Evolutionary conservation across 371 early-diverging fungal genomes (phyloP), one percentile per base, ranked within the genome.

Genomic region (Lichtheimia hyalospora): DNA sequence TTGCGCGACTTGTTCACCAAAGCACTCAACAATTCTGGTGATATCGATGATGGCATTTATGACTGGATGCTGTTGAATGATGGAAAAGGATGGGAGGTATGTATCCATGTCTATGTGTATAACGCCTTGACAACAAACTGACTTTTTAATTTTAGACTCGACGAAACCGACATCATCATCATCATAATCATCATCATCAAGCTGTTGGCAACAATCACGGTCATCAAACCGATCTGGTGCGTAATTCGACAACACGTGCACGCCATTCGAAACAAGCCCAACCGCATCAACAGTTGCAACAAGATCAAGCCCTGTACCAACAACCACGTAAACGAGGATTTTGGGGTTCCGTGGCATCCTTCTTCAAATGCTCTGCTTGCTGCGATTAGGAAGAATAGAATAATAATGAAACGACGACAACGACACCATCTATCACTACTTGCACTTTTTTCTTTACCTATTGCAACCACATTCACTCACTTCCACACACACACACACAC

Each of bases 11-110:
- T 97, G 28, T 91, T 99, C 69, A 88, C 89, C 74, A 85, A 86
- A 54, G 93, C 88, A 7, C 69, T 96, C 49, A 75, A 78, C 52
- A 79, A 81, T 49, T 65, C 79, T 20, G 89, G 88, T 54, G 89
- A 89, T 53, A 70, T 63, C 21, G 93, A 96, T 64, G 95, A 95
- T 65, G 91, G 90, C 13, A 81, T 93, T 15, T 94, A 86, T 64
- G 96, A 96, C 71, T 96, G 96, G 96, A 90, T 92, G 87, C 66
- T 89, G 40, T 64, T 84, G 42, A 79, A 84, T 61, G 73, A 75
- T 49, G 80, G 80, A 59, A 83, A 77, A 55, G 81, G 84, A 6
- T 81, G 83, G 83, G 80, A 82, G 57, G 66, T 61, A 66, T 54
- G 54, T 10, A 14, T 5, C 0, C 5, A 1, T 16, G 1, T 16